These are phyloP conservation scores for Serendipita sp. DNA, from an alignment of 768 basidiomycete genomes.

Conservation along the genomic window DNA sequence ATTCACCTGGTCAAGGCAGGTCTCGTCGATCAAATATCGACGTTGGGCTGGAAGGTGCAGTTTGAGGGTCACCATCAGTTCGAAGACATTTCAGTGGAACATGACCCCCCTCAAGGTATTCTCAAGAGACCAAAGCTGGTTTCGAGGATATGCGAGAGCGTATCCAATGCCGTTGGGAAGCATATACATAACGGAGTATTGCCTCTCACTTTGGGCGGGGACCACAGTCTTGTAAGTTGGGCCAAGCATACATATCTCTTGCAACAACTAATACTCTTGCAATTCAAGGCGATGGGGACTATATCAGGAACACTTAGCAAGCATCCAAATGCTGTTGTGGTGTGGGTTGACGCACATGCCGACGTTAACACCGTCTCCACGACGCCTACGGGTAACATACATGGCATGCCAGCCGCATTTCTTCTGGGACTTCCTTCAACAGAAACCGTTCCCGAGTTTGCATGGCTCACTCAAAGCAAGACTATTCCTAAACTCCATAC, in stretches of 20 bases:
- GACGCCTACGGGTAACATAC: slow-evolving; percentile 72
- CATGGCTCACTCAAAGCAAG: slow-evolving; percentile 27
- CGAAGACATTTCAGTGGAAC: slow-evolving; percentile 44
- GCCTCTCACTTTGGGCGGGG: slow-evolving; percentile 85
- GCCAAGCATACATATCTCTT: no score
- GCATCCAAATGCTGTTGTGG: slow-evolving; percentile 55
- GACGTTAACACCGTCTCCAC: slow-evolving; percentile 87
- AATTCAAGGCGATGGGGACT: slow-evolving; percentile 68
- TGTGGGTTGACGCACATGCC: slow-evolving; percentile 96
- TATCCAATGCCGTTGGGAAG: slow-evolving; percentile 57
- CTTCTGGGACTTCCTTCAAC: slow-evolving; percentile 39
- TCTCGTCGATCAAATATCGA: slow-evolving; percentile 55
- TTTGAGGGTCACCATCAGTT: slow-evolving; percentile 88
- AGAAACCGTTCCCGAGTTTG: slow-evolving; percentile 27
- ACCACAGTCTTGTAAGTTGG: slow-evolving; percentile 70
- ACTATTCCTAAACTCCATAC: slow-evolving; percentile 46
- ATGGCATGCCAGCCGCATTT: slow-evolving; percentile 97
- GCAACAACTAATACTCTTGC: slow-evolving; percentile 12
- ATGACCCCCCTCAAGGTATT: slow-evolving; percentile 71
- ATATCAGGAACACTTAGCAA: slow-evolving; percentile 76
- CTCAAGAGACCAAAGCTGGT: slow-evolving; percentile 86
- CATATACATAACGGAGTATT: slow-evolving; percentile 67
- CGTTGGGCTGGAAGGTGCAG: slow-evolving; percentile 74
- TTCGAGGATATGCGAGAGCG: slow-evolving; percentile 61
- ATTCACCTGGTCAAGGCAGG: slow-evolving; percentile 82